Percentiles rank a stretch among this genome's conserved stretches.
phyloP scores from a whole-genome alignment of 129 eudicot genomes.

The sunflower (Helianthus annuus) region HanXRQr2.0-SUNRISE NC_035446.2:77079659-77080158 shows the following conservation, averaged over 20 bases:
- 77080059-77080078: slow-evolving; percentile 77
- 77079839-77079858: slow-evolving; percentile 80
- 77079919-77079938: slow-evolving; percentile 60
- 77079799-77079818: slow-evolving; percentile 96
- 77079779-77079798: slow-evolving; percentile 63
- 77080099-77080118: slow-evolving; percentile 55
- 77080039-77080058: slow-evolving; percentile 27
- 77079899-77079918: slow-evolving; percentile 78
- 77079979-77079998: slow-evolving; percentile 12
- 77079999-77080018: slow-evolving; percentile 8
- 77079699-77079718: slow-evolving; percentile 25
- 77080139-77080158: slow-evolving; percentile 26
- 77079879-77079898: slow-evolving; percentile 76
- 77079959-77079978: slow-evolving; percentile 34
- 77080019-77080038: slow-evolving; percentile 28
- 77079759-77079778: slow-evolving; percentile 74
- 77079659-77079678: no score
- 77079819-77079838: slow-evolving; percentile 89
- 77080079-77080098: slow-evolving; percentile 44
- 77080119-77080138: slow-evolving; percentile 51
- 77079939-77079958: slow-evolving; percentile 60
- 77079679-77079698: background rate
- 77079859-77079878: slow-evolving; percentile 90
- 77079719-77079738: slow-evolving; percentile 26
- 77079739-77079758: slow-evolving; percentile 52